Conservation (phyloP, 2,329 filamentous ascomycete genomes). For the Emmonsiellopsis sp. region DNA sequence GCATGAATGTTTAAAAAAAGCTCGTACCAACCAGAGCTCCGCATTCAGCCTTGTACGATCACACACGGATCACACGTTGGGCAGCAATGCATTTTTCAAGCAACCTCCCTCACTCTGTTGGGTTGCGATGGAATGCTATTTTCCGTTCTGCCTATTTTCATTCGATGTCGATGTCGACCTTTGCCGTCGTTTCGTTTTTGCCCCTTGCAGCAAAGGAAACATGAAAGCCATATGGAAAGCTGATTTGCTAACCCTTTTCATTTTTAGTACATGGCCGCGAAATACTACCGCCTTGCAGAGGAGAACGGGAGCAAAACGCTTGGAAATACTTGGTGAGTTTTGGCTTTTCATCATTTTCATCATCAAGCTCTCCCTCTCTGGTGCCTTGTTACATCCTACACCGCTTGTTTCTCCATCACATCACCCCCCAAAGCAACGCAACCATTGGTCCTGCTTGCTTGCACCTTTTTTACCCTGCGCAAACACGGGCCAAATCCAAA, state of each 20-base stretch:
- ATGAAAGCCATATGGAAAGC: not conserved
- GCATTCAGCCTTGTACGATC: slow-evolving; percentile 10
- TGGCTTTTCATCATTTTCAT: not conserved
- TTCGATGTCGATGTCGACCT: slow-evolving; percentile 11
- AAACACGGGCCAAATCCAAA: not conserved
- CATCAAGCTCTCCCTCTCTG: too few relatives aligned
- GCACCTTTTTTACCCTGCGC: not conserved
- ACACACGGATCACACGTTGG: slow-evolving; percentile 18
- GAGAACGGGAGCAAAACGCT: slow-evolving; percentile 79
- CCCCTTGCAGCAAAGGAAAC: not conserved
- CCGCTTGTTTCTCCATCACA: not conserved
- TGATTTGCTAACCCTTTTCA: slow-evolving; percentile 5
- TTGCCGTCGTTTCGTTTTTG: not conserved
- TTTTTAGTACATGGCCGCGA: slow-evolving; percentile 53
- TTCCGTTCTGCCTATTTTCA: slow-evolving; percentile 1
- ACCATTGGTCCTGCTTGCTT: not conserved
- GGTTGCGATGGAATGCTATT: not conserved
- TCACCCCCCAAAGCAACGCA: not conserved
- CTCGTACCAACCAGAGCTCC: slow-evolving; percentile 4
- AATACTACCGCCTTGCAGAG: slow-evolving; percentile 88
- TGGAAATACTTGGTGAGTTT: slow-evolving; percentile 78
- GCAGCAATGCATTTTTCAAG: slow-evolving; percentile 25
- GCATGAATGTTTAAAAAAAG: slow-evolving; percentile 2
- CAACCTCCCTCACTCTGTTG: slow-evolving; percentile 11
- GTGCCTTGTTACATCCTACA: not conserved